These are phyloP conservation scores for Stenogyne calaminthoides DNA, from an alignment of 305 asterid genomes.

Conservation along the genomic window DNA sequence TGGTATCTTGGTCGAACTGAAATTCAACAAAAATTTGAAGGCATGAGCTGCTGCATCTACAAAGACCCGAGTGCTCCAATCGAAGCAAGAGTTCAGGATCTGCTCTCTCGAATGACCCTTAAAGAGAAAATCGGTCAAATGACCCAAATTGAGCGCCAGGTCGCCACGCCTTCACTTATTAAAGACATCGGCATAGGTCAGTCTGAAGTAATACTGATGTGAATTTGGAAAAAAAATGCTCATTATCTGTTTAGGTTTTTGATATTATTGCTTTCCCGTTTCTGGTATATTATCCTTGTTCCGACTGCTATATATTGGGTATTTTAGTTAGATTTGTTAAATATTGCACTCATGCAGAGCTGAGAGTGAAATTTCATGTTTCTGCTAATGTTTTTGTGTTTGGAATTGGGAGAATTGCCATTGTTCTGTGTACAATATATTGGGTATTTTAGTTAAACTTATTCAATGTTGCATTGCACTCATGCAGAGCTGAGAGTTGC, in stretches of 20 bases:
- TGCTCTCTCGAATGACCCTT: slow-evolving; percentile 79
- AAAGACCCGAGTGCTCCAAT: slow-evolving; percentile 61
- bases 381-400: slow-evolving; percentile 4
- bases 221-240: background rate
- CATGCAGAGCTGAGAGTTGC: background rate
- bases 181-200: slow-evolving; percentile 72
- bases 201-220: background rate
- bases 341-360: background rate
- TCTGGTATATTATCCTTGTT: background rate
- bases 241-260: slow-evolving; percentile 1
- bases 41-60: slow-evolving; percentile 71
- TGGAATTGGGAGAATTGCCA: background rate
- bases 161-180: slow-evolving; percentile 66
- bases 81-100: slow-evolving; percentile 78
- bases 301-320: background rate
- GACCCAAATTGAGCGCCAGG: slow-evolving; percentile 89
- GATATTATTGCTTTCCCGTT: background rate
- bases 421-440: background rate
- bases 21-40: slow-evolving; percentile 24
- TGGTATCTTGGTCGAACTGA: background rate
- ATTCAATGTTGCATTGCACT: background rate
- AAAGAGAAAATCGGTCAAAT: slow-evolving; percentile 85
- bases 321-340: background rate
- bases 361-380: background rate
- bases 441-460: background rate